Conservation (phyloP, 176 grass and related monocot genomes). For the Poa pratensis region DNA sequence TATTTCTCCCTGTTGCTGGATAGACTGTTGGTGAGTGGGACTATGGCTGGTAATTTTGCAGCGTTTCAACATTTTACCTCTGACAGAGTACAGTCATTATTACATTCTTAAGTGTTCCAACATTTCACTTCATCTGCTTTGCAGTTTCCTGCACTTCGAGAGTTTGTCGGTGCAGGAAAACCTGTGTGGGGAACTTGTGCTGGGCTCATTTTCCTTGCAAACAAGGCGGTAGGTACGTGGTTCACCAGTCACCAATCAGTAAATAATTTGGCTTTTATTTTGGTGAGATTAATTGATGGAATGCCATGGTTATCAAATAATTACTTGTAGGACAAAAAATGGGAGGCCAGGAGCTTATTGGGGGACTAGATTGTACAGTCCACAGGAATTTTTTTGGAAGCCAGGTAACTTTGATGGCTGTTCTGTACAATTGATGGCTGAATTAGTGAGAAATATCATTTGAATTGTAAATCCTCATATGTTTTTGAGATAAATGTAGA, state of each 20-base stretch:
- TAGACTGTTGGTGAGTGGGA: background rate
- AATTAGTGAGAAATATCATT: background rate
- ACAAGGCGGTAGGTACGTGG: constrained; percentile 86
- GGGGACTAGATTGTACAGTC: constrained; percentile 91
- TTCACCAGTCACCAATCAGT: background rate
- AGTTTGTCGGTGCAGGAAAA: constrained; percentile 82
- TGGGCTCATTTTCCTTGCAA: constrained; percentile 93
- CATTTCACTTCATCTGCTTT: constrained; percentile 39
- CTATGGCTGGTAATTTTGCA: background rate
- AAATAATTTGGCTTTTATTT: background rate
- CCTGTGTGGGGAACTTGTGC: constrained; percentile 99
- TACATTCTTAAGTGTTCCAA: background rate
- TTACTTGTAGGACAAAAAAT: constrained; percentile 66
- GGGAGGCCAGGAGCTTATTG: constrained; percentile 91
- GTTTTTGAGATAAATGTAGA: background rate
- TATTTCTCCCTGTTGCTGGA: background rate
- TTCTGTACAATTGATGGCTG: background rate
- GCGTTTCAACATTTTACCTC: background rate
- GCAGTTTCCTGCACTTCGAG: constrained; percentile 93
- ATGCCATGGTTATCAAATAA: background rate
- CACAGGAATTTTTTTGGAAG: constrained; percentile 97
- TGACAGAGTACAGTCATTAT: background rate
- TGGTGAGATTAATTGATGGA: constrained; percentile 5
- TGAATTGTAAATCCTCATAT: background rate
- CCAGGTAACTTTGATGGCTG: constrained; percentile 57